Conservation (phyloP, 805 yeast species). For the Schwanniomyces pseudopolymorphus region DNA sequence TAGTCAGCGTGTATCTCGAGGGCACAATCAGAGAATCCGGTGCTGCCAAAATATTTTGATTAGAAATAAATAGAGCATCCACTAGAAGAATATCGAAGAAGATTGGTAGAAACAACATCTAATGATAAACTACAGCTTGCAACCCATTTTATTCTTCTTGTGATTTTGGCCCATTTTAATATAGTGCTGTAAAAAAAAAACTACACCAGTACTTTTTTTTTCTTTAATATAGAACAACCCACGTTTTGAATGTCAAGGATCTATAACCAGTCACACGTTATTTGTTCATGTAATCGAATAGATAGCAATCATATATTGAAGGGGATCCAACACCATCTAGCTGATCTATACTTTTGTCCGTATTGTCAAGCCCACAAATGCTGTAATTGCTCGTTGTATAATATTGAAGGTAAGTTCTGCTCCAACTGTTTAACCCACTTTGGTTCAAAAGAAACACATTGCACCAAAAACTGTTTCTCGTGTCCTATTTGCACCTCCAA, state of each 20-base stretch:
- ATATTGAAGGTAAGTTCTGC: slow-evolving; percentile 32
- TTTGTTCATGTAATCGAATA: slow-evolving; percentile 4
- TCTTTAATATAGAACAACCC: neutral
- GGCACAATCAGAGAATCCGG: neutral
- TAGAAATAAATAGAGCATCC: neutral
- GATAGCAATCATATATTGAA: neutral
- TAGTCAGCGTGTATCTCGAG: slow-evolving; percentile 8
- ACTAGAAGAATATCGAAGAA: neutral
- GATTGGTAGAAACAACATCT: neutral
- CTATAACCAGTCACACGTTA: slow-evolving; percentile 14
- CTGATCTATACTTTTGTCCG: slow-evolving; percentile 37
- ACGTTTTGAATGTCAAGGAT: slow-evolving; percentile 20
- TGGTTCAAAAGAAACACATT: slow-evolving; percentile 20
- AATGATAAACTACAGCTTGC: neutral
- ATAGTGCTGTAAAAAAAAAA: neutral
- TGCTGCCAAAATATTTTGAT: slow-evolving; percentile 1
- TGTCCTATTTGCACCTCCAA: slow-evolving; percentile 37
- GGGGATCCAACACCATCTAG: slow-evolving; percentile 11
- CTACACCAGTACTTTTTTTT: neutral
- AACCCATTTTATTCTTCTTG: neutral
- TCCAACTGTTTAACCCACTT: slow-evolving; percentile 37
- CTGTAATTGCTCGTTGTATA: slow-evolving; percentile 21
- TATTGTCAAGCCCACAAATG: slow-evolving; percentile 33
- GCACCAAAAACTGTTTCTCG: slow-evolving; percentile 39
- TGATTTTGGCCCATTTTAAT: neutral